Evolutionary conservation across 2,329 filamentous ascomycete species (phyloP), one percentile per base, ranked within the genome.

Genomic region (Plectosphaerella cucumerina): DNA sequence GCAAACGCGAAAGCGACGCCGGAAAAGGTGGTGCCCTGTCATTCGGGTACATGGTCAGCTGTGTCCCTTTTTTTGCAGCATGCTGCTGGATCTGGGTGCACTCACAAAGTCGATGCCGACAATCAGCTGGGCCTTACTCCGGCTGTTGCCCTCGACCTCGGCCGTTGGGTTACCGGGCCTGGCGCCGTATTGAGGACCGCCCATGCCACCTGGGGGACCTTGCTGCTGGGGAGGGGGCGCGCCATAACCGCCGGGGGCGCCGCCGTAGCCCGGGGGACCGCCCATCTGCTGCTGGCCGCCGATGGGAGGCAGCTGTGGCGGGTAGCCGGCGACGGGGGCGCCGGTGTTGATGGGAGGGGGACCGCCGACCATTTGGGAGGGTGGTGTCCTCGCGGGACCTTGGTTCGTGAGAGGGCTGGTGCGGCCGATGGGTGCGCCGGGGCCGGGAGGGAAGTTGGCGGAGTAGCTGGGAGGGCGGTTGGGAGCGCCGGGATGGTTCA

Each of bases 61-160:
- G 4, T 18, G 35, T 39, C 11, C 15, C 15, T 10, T 15, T 6
- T 6, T 15, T 4, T 39, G 11, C 35, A 6, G 14, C 8, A 15
- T 9, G 35, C 11, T 34, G 31, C 31, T 34, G 31, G 31, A 34
- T n/a, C 35, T 15, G 44, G 35, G 48, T 23, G 39, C 41, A 63
- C 86, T 75, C 76, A 96, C 94, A 78, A 99, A 99, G 73, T 99
- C 94, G 67, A 99, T 97, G 59, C 94, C 94, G 50, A 99, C 94
- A 69, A 99, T 99, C 63, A 99, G 78, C 76, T 97, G 94, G 49
- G 94, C 89, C 77, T 97, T 97, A 75, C 87, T 96, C 67, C 90
- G 85, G 63, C 87, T 90, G 61, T 86, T 89, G 53, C 89, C 92
- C 62, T 96, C 90, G 34, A 96, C 89, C 70, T 97, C 93, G 52